These are phyloP conservation scores for Durotheca rogersii DNA, from an alignment of 495 filamentous ascomycete genomes.

Conservation along the genomic window DNA sequence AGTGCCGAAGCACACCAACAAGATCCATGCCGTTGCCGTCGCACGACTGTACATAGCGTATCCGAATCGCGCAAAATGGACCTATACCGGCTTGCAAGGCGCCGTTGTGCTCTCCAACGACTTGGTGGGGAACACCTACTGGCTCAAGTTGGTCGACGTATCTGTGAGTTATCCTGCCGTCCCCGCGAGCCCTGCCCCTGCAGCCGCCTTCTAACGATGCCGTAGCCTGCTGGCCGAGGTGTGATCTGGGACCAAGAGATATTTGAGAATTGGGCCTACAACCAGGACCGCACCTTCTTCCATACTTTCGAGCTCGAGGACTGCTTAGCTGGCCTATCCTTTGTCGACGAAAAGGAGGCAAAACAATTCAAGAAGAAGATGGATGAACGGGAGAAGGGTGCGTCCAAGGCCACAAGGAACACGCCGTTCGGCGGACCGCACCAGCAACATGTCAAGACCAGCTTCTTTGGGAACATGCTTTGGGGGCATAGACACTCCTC, in stretches of 20 bases:
- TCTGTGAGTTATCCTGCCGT: conserved; percentile 61
- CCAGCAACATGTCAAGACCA: conserved; percentile 46
- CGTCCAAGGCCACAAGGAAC: conserved; percentile 76
- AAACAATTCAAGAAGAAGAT: conserved; percentile 93
- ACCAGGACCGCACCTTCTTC: conserved; percentile 95
- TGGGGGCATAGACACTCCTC: conserved; percentile 69
- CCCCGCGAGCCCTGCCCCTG: background rate
- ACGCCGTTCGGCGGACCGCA: conserved; percentile 70
- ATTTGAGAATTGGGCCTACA: conserved; percentile 90
- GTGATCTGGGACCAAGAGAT: conserved; percentile 99
- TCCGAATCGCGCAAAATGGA: conserved; percentile 85
- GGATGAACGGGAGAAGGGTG: conserved; percentile 89
- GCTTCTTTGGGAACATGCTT: conserved; percentile 64
- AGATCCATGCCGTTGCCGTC: conserved; percentile 91
- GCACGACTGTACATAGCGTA: conserved; percentile 93
- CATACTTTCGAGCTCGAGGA: conserved; percentile 94
- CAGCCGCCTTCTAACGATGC: conserved; percentile 26
- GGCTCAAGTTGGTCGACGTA: conserved; percentile 95
- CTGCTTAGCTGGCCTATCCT: conserved; percentile 85
- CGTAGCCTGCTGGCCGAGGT: conserved; percentile 72
- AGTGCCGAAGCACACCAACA: conserved; percentile 89
- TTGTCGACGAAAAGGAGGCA: conserved; percentile 94
- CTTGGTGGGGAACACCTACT: conserved; percentile 89
- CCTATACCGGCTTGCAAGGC: conserved; percentile 89
- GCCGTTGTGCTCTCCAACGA: conserved; percentile 94